Conservation (phyloP, 208 protist genomes). For the Leishmania major region DNA sequence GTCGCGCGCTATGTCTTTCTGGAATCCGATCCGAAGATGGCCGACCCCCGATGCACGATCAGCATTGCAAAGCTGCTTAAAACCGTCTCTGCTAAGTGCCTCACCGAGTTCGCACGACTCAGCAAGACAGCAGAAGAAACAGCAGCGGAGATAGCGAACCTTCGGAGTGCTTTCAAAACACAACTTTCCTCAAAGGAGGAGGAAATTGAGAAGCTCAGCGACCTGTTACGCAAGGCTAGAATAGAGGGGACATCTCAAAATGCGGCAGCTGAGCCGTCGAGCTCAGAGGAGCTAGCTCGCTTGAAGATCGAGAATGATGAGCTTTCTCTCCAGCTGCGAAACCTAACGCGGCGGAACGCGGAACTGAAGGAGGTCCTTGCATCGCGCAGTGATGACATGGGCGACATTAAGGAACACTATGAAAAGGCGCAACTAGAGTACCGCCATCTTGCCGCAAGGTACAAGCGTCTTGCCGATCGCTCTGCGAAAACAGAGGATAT, state of each 20-base stretch:
- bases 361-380: constrained; percentile 51
- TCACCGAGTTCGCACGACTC: constrained; percentile 36
- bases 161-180: constrained; percentile 13
- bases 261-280: not conserved
- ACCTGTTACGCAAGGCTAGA: not conserved
- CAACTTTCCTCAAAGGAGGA: constrained; percentile 31
- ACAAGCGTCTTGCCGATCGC: constrained; percentile 65
- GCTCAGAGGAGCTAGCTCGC: constrained; percentile 23
- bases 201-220: constrained; percentile 22
- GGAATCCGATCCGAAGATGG: constrained; percentile 63
- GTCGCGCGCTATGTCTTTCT: constrained; percentile 55
- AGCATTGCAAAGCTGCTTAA: constrained; percentile 63
- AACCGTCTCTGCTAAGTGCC: constrained; percentile 52
- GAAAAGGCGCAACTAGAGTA: constrained; percentile 82
- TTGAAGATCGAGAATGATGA: constrained; percentile 47
- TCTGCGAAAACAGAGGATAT: constrained; percentile 51
- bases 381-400: constrained; percentile 45
- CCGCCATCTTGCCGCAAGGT: constrained; percentile 67
- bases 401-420: constrained; percentile 45
- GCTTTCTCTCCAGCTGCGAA: constrained; percentile 39
- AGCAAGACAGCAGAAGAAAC: constrained; percentile 19
- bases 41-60: constrained; percentile 52
- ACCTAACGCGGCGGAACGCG: constrained; percentile 32
- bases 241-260: constrained; percentile 11
- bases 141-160: constrained; percentile 16